These are phyloP conservation scores for Euphorbia celastroides DNA, from an alignment of 441 rosid genomes.

Conservation along the genomic window DNA sequence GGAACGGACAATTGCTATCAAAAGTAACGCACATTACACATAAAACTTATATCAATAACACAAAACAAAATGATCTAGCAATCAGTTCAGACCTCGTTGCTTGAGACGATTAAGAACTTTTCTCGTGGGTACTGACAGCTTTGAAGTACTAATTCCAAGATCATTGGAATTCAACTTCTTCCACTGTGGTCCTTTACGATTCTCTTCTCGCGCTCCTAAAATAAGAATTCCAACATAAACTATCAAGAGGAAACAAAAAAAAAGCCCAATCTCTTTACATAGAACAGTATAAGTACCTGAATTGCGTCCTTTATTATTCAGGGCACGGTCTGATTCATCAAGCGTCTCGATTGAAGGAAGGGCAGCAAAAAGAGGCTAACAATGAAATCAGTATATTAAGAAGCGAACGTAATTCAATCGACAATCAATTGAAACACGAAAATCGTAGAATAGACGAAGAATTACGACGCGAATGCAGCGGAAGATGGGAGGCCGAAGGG, in stretches of 20 bases:
- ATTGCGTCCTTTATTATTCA: constrained; percentile 19
- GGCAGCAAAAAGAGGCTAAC: constrained; percentile 38
- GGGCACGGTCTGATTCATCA: constrained; percentile 38
- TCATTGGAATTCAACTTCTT: constrained; percentile 53
- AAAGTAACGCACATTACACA: background rate
- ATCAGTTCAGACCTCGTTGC: constrained; percentile 37
- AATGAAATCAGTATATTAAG: background rate
- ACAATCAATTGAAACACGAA: background rate
- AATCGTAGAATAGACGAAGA: background rate
- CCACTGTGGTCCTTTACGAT: constrained; percentile 33
- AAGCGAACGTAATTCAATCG: background rate
- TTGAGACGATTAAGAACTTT: constrained; percentile 68
- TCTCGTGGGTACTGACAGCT: constrained; percentile 51
- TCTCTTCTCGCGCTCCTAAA: constrained; percentile 22
- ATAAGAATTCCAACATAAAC: background rate
- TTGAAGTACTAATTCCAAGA: constrained; percentile 58
- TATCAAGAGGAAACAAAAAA: constrained; percentile 4
- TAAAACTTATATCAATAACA: background rate
- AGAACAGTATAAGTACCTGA: constrained; percentile 11
- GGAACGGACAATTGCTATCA: background rate
- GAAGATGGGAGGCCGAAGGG: constrained; percentile 31
- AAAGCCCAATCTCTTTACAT: background rate
- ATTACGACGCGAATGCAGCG: constrained; percentile 40
- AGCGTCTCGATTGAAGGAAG: constrained; percentile 35
- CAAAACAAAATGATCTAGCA: background rate